Percentiles rank a stretch among this genome's conserved stretches.
Evolutionary conservation across 306 rosid species (phyloP).

Genomic region (Ceratonia siliqua): DNA sequence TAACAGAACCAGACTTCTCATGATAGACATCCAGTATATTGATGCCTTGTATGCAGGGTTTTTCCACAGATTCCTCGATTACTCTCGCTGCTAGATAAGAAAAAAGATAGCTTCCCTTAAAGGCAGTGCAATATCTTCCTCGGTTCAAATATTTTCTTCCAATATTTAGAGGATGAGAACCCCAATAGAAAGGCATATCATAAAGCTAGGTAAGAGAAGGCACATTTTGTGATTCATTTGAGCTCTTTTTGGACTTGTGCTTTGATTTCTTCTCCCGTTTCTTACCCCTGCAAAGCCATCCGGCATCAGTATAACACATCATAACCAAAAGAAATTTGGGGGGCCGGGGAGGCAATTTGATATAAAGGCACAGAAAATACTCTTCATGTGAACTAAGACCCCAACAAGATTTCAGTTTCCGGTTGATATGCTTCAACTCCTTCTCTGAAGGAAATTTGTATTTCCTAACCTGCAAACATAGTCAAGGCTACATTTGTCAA

Average conservation of each 20-base stretch:
- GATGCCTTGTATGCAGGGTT: neutral
- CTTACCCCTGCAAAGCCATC: constrained; percentile 59
- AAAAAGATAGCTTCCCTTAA: neutral
- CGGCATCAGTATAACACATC: constrained; percentile 6
- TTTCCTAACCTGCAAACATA: constrained; percentile 53
- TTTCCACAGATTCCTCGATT: constrained; percentile 13
- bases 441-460: constrained; percentile 77
- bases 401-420: constrained; percentile 90
- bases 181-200: neutral
- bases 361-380: constrained; percentile 49
- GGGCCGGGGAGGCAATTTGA: neutral
- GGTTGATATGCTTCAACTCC: constrained; percentile 83
- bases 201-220: constrained; percentile 28
- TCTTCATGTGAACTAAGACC: constrained; percentile 84
- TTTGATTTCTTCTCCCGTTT: constrained; percentile 95
- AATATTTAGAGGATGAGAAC: constrained; percentile 8
- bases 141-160: constrained; percentile 8
- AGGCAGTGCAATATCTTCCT: neutral
- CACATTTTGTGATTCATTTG: constrained; percentile 48
- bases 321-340: neutral
- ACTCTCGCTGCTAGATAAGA: neutral
- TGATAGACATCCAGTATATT: too few species aligned
- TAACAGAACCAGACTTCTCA: neutral
- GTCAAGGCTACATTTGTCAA: constrained; percentile 36
- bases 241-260: constrained; percentile 82